Conservation (phyloP, 2,329 filamentous ascomycete species). For the Drechslerella coelobrocha region DNA sequence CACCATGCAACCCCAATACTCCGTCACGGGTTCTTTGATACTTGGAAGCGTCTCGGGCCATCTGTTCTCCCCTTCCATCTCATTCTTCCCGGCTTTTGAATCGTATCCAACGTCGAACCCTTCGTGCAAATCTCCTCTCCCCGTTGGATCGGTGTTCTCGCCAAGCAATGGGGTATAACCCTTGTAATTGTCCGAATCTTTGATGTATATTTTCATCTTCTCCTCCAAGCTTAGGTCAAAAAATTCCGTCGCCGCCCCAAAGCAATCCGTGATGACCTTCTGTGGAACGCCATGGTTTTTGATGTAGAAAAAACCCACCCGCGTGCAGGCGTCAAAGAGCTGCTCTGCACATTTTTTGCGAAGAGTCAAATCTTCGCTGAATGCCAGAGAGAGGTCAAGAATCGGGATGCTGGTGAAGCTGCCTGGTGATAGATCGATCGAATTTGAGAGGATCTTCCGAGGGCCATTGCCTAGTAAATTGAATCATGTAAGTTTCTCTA, state of each 20-base stretch:
- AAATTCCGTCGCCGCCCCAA: constrained; percentile 43
- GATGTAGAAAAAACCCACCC: constrained; percentile 66
- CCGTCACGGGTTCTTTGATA: constrained; percentile 48
- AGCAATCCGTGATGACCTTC: constrained; percentile 12
- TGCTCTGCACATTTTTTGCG: constrained; percentile 59
- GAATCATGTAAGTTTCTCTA: not conserved
- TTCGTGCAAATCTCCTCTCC: constrained; percentile 53
- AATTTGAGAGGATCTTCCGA: constrained; percentile 45
- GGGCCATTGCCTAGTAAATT: constrained; percentile 30
- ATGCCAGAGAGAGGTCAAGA: constrained; percentile 62
- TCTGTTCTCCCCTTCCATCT: constrained; percentile 51
- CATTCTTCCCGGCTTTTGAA: constrained; percentile 34
- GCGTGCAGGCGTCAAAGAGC: constrained; percentile 62
- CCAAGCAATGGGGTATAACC: constrained; percentile 53
- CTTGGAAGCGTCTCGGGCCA: constrained; percentile 51
- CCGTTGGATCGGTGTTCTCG: constrained; percentile 50
- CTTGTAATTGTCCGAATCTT: constrained; percentile 52
- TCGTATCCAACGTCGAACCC: constrained; percentile 53
- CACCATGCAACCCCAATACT: constrained; percentile 50
- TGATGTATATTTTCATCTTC: constrained; percentile 54
- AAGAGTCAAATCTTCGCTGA: constrained; percentile 57
- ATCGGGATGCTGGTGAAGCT: constrained; percentile 62
- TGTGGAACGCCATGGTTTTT: constrained; percentile 56
- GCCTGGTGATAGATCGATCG: constrained; percentile 35
- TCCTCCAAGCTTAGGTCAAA: constrained; percentile 52